Evolutionary conservation across 768 basidiomycete genomes (phyloP).

Genomic region (Lactarius quietus): DNA sequence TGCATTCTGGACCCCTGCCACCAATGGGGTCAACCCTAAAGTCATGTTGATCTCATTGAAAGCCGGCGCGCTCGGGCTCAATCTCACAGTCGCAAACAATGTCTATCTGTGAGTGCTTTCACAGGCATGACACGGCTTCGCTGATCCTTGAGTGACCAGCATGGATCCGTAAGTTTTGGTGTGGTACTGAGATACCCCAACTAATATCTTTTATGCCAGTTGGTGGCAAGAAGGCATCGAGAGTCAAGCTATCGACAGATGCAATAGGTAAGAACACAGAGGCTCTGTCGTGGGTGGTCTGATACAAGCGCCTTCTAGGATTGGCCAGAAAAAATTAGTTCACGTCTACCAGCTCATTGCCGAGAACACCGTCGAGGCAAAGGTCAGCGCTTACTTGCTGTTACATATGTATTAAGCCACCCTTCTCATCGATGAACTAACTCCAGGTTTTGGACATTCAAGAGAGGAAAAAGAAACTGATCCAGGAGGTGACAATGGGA

Average conservation of each 20-base stretch:
- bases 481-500: slow-evolving; percentile 52
- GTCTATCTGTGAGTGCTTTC: slow-evolving; percentile 65
- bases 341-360: slow-evolving; percentile 89
- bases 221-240: slow-evolving; percentile 90
- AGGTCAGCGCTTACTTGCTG: slow-evolving; percentile 40
- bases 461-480: slow-evolving; percentile 74
- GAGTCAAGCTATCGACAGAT: slow-evolving; percentile 77
- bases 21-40: slow-evolving; percentile 50
- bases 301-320: slow-evolving; percentile 35
- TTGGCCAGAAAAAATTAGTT: slow-evolving; percentile 80
- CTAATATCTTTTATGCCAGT: slow-evolving; percentile 35
- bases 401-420: not conserved
- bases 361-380: slow-evolving; percentile 84
- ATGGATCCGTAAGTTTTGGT: slow-evolving; percentile 72
- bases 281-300: not conserved
- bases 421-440: not conserved
- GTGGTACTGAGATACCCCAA: too few species aligned
- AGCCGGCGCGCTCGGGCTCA: slow-evolving; percentile 78
- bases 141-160: slow-evolving; percentile 35
- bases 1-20: not conserved
- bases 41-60: slow-evolving; percentile 89
- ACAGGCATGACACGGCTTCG: not conserved
- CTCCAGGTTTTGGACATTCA: slow-evolving; percentile 81
- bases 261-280: slow-evolving; percentile 50
- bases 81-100: slow-evolving; percentile 86